Conservation (phyloP, 2,329 filamentous ascomycete genomes). For the Erysiphe neolycopersici region DNA sequence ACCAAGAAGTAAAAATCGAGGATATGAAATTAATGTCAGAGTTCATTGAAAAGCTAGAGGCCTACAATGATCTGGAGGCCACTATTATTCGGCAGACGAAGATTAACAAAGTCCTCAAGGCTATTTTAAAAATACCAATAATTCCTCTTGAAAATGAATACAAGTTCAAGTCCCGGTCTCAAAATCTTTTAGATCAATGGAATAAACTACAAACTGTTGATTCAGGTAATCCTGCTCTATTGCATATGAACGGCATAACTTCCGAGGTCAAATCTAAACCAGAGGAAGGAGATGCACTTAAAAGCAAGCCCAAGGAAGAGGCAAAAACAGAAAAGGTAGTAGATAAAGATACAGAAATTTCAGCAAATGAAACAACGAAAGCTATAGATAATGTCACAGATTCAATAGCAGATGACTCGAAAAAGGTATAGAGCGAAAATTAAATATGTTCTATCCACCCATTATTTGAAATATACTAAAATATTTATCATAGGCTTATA, state of each 20-base stretch:
- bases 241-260: neutral
- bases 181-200: slow-evolving; percentile 65
- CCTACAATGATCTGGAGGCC: slow-evolving; percentile 55
- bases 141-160: slow-evolving; percentile 80
- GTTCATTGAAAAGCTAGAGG: slow-evolving; percentile 57
- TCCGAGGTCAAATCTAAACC: neutral
- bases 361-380: neutral
- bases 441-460: too few species aligned
- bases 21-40: slow-evolving; percentile 60
- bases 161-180: slow-evolving; percentile 64
- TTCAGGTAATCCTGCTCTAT: slow-evolving; percentile 14
- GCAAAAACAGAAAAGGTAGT: neutral
- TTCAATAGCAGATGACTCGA: too few species aligned
- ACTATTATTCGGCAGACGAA: slow-evolving; percentile 76
- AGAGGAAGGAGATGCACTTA: neutral
- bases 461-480: too few species aligned
- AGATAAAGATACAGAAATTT: neutral
- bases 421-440: too few species aligned
- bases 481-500: too few species aligned
- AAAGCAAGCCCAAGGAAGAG: neutral
- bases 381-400: too few species aligned
- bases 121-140: slow-evolving; percentile 53
- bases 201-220: slow-evolving; percentile 51
- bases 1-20: slow-evolving; percentile 62
- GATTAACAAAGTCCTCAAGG: slow-evolving; percentile 96